These are phyloP conservation scores for Thelonectria olida DNA, from an alignment of 2,329 filamentous ascomycete genomes.

Conservation along the genomic window DNA sequence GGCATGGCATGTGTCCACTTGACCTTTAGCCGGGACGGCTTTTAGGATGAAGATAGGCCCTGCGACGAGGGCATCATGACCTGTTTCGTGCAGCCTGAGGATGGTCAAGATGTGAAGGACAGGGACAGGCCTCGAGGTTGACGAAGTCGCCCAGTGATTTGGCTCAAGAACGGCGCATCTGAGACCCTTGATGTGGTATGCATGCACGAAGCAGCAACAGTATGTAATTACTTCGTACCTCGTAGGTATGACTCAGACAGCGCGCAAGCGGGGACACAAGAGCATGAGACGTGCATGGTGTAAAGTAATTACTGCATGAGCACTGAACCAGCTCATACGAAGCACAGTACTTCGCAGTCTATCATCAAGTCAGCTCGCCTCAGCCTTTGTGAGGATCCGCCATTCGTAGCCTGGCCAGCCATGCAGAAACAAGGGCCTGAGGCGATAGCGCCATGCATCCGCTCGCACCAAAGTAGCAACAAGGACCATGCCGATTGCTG, in stretches of 20 bases:
- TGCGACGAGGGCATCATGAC: not conserved
- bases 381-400: not conserved
- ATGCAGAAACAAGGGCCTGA: not conserved
- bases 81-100: not conserved
- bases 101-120: not conserved
- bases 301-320: slow-evolving; percentile 10
- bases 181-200: slow-evolving; percentile 18
- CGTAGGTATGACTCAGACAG: slow-evolving; percentile 23
- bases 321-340: not conserved
- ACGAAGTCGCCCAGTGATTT: not conserved
- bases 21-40: slow-evolving; percentile 16
- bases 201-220: not conserved
- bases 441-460: not conserved
- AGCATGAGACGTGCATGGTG: slow-evolving; percentile 1
- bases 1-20: slow-evolving; percentile 12
- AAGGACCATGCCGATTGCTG: not conserved
- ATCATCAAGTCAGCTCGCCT: not conserved
- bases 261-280: slow-evolving; percentile 1
- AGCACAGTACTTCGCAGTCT: slow-evolving; percentile 12
- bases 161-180: not conserved
- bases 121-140: not conserved
- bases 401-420: not conserved
- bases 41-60: slow-evolving; percentile 7
- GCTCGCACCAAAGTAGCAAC: not conserved
- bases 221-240: not conserved